Percentiles rank a stretch among this genome's conserved stretches.
These are phyloP conservation scores for Sergeia podlipaevii DNA, from an alignment of 208 protist species.

Conservation along the genomic window DNA sequence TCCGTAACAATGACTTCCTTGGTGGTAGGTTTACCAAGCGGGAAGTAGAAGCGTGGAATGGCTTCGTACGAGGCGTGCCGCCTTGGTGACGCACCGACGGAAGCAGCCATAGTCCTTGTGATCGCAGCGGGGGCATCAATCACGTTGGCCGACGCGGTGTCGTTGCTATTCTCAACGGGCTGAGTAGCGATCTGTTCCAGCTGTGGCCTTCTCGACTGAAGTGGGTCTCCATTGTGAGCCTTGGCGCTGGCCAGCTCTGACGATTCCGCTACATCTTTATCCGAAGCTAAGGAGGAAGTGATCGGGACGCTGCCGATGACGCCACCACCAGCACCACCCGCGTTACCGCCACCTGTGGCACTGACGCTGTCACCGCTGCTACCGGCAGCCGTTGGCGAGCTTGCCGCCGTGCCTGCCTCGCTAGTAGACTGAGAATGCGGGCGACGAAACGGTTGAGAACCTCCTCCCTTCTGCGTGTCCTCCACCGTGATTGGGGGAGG, in stretches of 20 bases:
- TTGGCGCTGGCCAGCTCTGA: not conserved
- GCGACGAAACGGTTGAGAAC: no score
- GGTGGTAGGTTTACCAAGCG: slow-evolving; percentile 36
- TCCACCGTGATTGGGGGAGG: no score
- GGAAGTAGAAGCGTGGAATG: slow-evolving; percentile 89
- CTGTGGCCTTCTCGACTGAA: not conserved
- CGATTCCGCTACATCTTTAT: not conserved
- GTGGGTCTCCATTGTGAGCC: not conserved
- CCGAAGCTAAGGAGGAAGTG: not conserved
- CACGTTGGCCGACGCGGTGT: not conserved
- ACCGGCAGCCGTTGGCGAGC: not conserved
- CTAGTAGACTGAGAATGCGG: no score
- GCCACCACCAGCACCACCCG: slow-evolving; percentile 1
- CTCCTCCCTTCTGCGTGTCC: no score
- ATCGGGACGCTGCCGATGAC: not conserved
- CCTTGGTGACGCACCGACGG: not conserved
- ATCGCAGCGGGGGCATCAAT: not conserved
- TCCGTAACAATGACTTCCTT: slow-evolving; percentile 43
- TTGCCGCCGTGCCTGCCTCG: not conserved
- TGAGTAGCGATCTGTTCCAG: not conserved
- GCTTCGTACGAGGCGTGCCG: slow-evolving; percentile 40
- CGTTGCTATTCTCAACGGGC: not conserved
- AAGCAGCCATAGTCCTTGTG: not conserved
- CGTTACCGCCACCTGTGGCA: slow-evolving; percentile 21
- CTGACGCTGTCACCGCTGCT: slow-evolving; percentile 10